Base-by-base conservation (phyloP, 345 rosid genomes). In the Rhodomyrtus tomentosa region DNA sequence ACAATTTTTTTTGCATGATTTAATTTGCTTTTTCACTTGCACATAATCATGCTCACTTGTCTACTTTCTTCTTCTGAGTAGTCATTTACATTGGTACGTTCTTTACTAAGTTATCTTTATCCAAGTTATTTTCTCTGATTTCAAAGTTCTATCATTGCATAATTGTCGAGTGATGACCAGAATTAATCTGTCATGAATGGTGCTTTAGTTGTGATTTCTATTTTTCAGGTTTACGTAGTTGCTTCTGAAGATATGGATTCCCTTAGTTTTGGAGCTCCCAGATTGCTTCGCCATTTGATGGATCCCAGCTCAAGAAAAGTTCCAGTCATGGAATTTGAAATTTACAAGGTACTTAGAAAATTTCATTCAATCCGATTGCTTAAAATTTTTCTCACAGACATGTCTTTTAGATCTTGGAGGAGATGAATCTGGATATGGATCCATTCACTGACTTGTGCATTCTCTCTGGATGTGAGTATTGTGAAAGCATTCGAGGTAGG, bases 171-270 rank as follows among this genome's bases (percentile, higher is more conserved):
- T n/a, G n/a, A n/a, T n/a, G n/a, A n/a, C n/a, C n/a, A n/a, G n/a
- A n/a, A n/a, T n/a, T n/a, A n/a, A n/a, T n/a, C 51, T 94, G 95
- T 84, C 93, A 98, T 90, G 98, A 96, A 56, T 81, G 24, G 24
- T 50, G 7, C 56, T 40, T 36, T 25, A 82, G 94, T 90, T 32
- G 21, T 54, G 12, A 24, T 55, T 18, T 5, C 24, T 40, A 22
- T 2, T 51, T 85, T 88, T 87, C 86, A 96, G 99, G 98, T 93
- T 86, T 96, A 95, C 85, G 99, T 92, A 51, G 99, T 96, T 84
- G 99, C 99, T 86, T 96, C 98, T 79, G 99, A 96, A 90, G 99
- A 96, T 85, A 96, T 95, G 99, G 99, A 95, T 84, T 95, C 99
- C 82, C 90, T 95, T 81, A 96, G 98, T 74, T 96, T 96, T 89